phyloP scores from a whole-genome alignment of 371 early-diverging fungal species.

The Rhizopus stolonifer region DNA sequence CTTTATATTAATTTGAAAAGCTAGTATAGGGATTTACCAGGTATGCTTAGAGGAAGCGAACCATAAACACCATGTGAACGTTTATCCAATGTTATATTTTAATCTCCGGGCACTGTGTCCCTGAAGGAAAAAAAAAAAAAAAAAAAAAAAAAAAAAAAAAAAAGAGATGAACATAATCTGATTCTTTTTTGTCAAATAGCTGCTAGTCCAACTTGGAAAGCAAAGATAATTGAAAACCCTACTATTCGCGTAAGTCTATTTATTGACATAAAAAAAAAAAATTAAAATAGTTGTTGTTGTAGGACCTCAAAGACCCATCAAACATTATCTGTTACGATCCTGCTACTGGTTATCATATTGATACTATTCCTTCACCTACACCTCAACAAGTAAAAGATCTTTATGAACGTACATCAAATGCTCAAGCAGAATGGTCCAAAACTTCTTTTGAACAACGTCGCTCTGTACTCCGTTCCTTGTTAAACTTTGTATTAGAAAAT shows the following conservation, averaged over 20 bases:
- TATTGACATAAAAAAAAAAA: neutral
- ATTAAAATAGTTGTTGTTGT: conserved; percentile 2
- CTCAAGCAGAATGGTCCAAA: conserved; percentile 71
- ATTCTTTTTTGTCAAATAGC: no score
- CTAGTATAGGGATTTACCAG: no score
- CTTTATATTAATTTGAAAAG: no score
- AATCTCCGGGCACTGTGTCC: no score
- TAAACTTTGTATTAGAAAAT: conserved; percentile 72
- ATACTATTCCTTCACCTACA: conserved; percentile 61
- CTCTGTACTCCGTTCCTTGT: conserved; percentile 69
- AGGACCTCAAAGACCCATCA: conserved; percentile 55
- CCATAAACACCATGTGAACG: no score
- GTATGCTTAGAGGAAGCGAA: no score
- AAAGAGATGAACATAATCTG: no score
- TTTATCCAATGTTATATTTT: no score
- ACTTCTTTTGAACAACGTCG: conserved; percentile 78
- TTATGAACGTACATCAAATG: conserved; percentile 57
- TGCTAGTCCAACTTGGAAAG: conserved; percentile 55
- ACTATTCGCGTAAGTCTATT: conserved; percentile 55
- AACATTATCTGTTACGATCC: conserved; percentile 86
- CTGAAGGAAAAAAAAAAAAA: no score
- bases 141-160: no score
- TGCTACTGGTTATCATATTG: conserved; percentile 78
- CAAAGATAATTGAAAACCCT: conserved; percentile 53
- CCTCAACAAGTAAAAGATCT: conserved; percentile 57